Base-by-base conservation (phyloP, 1,284 basidiomycete species). In the Ustilago sp. region DNA sequence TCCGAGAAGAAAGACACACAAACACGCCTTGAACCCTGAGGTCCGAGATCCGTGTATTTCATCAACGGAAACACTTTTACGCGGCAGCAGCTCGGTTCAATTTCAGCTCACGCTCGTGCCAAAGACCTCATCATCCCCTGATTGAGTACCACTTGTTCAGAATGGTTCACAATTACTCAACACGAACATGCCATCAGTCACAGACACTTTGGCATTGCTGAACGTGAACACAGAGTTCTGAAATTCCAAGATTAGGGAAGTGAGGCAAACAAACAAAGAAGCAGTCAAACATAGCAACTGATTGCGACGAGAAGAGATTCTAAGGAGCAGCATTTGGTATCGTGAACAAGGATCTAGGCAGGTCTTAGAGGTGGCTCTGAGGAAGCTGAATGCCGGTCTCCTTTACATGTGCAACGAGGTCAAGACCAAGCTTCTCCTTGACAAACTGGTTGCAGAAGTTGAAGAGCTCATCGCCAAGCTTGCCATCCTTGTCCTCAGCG, bases 401-500 rank as follows among this genome's bases (percentile, higher is more conserved):
- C n/a, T 57, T 52, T 11, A 74, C 57, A 11, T 77, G 39, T 0
- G 43, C 55, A 0, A 58, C 56, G 13, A 77, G 28, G 52, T 80
- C 78, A 11, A 80, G 52, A 31, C 55, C 59, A 17, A 71, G 54
- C 62, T 75, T 77, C 41, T 80, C 59, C 59, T 77, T 70, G 54
- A 68, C 59, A 19, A 80, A 70, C 6, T 31, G 23, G 51, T 72
- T 68, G 53, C 72, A 71, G 66, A 77, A 77, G 43, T 48, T 60
- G n/a, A 77, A 66, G 23, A 80, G 66, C 57, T 80, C 72, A 1
- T 41, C 41, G 28, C 66, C 78, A 1, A 74, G 59, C 59, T 61
- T 63, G 8, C 69, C 79, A 34, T 74, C 68, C 52, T 69, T 59
- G 60, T 78, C 75, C n/a, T 69, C 17, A 3, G 73, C 79, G 3